These are phyloP conservation scores for Pochonia chlamydosporia DNA, from an alignment of 2,329 filamentous ascomycete genomes.

Conservation along the genomic window DNA sequence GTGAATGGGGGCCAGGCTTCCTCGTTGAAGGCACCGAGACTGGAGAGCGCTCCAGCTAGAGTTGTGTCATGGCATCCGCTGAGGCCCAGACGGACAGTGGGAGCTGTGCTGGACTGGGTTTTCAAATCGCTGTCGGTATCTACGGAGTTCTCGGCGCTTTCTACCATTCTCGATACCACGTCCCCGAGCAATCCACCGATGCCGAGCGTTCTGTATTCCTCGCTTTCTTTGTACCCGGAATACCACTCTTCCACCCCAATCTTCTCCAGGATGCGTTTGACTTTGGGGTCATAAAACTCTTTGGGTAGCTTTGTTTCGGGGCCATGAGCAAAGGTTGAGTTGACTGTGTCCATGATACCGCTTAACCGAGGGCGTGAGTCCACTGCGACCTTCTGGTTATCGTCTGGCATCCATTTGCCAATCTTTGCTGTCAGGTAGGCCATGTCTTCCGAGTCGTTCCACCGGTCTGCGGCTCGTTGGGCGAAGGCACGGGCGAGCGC, in stretches of 20 bases:
- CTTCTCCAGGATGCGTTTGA: slow-evolving; percentile 62
- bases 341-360: slow-evolving; percentile 92
- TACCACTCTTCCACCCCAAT: slow-evolving; percentile 93
- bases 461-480: slow-evolving; percentile 62
- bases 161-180: slow-evolving; percentile 69
- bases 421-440: slow-evolving; percentile 71
- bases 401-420: slow-evolving; percentile 79
- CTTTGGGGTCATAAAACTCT: slow-evolving; percentile 80
- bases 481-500: slow-evolving; percentile 66
- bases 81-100: slow-evolving; percentile 65
- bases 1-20: slow-evolving; percentile 89
- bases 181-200: slow-evolving; percentile 84
- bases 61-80: slow-evolving; percentile 93
- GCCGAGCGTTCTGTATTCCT: slow-evolving; percentile 82
- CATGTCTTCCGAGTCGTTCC: slow-evolving; percentile 78
- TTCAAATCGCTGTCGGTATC: slow-evolving; percentile 47
- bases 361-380: slow-evolving; percentile 79
- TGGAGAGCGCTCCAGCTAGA: slow-evolving; percentile 69
- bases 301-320: slow-evolving; percentile 70
- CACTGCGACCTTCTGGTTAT: slow-evolving; percentile 64
- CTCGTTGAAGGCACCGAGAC: slow-evolving; percentile 70
- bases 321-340: slow-evolving; percentile 74
- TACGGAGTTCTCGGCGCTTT: slow-evolving; percentile 51
- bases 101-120: slow-evolving; percentile 17
- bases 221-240: slow-evolving; percentile 73